These are phyloP conservation scores for Trichoderma gracile DNA, from an alignment of 2,329 filamentous ascomycete species.

Conservation along the genomic window DNA sequence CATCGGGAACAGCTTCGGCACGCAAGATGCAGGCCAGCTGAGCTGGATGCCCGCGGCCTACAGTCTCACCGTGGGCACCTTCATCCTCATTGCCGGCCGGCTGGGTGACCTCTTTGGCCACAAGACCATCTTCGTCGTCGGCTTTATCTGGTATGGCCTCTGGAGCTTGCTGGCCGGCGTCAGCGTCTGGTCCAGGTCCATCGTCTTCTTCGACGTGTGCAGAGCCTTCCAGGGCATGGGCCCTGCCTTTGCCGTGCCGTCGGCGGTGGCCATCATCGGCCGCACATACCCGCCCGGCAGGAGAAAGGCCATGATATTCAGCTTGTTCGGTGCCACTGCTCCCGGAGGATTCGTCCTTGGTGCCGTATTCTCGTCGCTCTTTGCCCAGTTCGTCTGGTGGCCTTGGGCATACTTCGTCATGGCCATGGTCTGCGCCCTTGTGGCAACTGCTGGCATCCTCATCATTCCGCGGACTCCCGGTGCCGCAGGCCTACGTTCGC, in stretches of 20 bases:
- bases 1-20: slow-evolving; percentile 46
- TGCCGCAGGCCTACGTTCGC: background rate
- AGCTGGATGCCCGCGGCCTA: slow-evolving; percentile 58
- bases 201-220: slow-evolving; percentile 46
- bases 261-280: slow-evolving; percentile 58
- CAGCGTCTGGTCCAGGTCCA: slow-evolving; percentile 38
- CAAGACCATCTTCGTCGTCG: slow-evolving; percentile 50
- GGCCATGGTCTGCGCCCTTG: slow-evolving; percentile 33
- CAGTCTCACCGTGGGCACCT: slow-evolving; percentile 52
- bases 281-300: slow-evolving; percentile 47
- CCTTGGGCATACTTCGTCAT: slow-evolving; percentile 47
- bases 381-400: slow-evolving; percentile 41
- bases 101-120: slow-evolving; percentile 56
- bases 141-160: slow-evolving; percentile 51
- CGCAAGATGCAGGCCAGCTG: slow-evolving; percentile 44
- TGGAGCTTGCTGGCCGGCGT: slow-evolving; percentile 50
- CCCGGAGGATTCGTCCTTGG: slow-evolving; percentile 38
- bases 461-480: slow-evolving; percentile 34
- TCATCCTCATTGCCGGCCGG: slow-evolving; percentile 54
- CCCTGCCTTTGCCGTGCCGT: slow-evolving; percentile 56
- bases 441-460: slow-evolving; percentile 34
- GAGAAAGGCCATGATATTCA: slow-evolving; percentile 41
- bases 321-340: slow-evolving; percentile 40
- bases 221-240: slow-evolving; percentile 56
- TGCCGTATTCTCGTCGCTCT: slow-evolving; percentile 32